Evolutionary conservation across 208 protist genomes (phyloP).

Genomic region (Trypanosomatidae sp.): DNA sequence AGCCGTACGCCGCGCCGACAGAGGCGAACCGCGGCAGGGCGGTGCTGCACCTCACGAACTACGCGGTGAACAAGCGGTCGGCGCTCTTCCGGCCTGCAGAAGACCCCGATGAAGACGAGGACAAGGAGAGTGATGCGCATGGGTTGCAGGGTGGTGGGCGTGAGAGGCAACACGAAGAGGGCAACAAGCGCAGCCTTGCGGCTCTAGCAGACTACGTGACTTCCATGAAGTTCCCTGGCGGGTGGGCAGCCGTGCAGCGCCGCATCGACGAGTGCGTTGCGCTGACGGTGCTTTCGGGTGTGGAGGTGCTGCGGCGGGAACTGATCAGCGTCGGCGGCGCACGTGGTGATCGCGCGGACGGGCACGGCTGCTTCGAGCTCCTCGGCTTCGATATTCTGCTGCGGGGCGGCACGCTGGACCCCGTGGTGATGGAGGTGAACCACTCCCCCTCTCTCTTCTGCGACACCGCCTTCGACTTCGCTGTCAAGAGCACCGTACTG

Average conservation of each 20-base stretch:
- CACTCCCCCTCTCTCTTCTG: slow-evolving; percentile 90
- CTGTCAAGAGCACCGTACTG: slow-evolving; percentile 77
- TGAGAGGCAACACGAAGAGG: neutral
- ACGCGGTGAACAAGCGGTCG: slow-evolving; percentile 79
- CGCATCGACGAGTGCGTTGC: slow-evolving; percentile 69
- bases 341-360: slow-evolving; percentile 44
- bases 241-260: slow-evolving; percentile 55
- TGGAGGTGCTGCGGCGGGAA: slow-evolving; percentile 69
- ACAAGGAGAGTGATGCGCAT: no score
- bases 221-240: slow-evolving; percentile 1
- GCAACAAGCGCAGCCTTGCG: slow-evolving; percentile 21
- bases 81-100: slow-evolving; percentile 15
- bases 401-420: slow-evolving; percentile 38
- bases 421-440: slow-evolving; percentile 91
- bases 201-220: slow-evolving; percentile 28
- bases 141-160: no score
- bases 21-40: slow-evolving; percentile 42
- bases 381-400: slow-evolving; percentile 91
- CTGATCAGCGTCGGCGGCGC: slow-evolving; percentile 57
- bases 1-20: slow-evolving; percentile 66
- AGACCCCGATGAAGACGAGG: neutral
- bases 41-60: slow-evolving; percentile 87
- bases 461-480: slow-evolving; percentile 78
- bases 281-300: slow-evolving; percentile 86
- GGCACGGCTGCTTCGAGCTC: slow-evolving; percentile 81